Conservation (phyloP, 1,139 yeast species). For the Saccharomyces pastorianus region DNA sequence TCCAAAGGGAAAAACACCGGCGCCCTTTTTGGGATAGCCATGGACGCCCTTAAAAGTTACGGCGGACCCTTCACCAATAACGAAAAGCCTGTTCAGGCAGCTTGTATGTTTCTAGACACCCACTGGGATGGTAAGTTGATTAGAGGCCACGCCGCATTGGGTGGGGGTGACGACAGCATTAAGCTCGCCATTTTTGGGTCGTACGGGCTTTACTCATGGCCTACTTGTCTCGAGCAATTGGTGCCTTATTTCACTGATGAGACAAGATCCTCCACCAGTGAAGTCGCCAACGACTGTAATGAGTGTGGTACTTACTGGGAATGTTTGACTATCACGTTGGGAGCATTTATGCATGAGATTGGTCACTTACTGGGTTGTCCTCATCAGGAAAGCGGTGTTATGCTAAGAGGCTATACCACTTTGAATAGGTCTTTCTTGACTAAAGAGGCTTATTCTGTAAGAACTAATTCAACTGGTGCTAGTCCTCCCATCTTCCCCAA, state of each 20-base stretch:
- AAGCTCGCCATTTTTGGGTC: slow-evolving; percentile 88
- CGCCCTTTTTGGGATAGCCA: slow-evolving; percentile 68
- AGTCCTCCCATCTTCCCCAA: slow-evolving; percentile 43
- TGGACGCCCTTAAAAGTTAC: slow-evolving; percentile 52
- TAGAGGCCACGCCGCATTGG: slow-evolving; percentile 86
- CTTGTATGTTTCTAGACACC: slow-evolving; percentile 75
- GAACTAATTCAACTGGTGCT: slow-evolving; percentile 42
- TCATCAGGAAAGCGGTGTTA: slow-evolving; percentile 82
- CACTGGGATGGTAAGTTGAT: slow-evolving; percentile 71
- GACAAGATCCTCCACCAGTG: slow-evolving; percentile 50
- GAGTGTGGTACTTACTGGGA: slow-evolving; percentile 90
- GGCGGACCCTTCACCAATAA: slow-evolving; percentile 49
- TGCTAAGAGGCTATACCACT: slow-evolving; percentile 77
- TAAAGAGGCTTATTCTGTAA: slow-evolving; percentile 50
- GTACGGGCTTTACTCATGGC: slow-evolving; percentile 89
- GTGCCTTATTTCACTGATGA: slow-evolving; percentile 64
- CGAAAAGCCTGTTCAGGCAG: slow-evolving; percentile 59
- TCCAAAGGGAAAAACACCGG: slow-evolving; percentile 63
- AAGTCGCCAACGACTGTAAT: slow-evolving; percentile 82
- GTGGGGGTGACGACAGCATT: slow-evolving; percentile 70
- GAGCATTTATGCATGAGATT: slow-evolving; percentile 92
- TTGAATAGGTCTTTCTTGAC: slow-evolving; percentile 79
- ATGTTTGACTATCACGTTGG: slow-evolving; percentile 74
- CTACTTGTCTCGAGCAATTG: slow-evolving; percentile 62
- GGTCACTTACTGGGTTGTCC: slow-evolving; percentile 91